Conservation (phyloP, 164 flowering plant genomes). For the Liquidambar formosana region DNA sequence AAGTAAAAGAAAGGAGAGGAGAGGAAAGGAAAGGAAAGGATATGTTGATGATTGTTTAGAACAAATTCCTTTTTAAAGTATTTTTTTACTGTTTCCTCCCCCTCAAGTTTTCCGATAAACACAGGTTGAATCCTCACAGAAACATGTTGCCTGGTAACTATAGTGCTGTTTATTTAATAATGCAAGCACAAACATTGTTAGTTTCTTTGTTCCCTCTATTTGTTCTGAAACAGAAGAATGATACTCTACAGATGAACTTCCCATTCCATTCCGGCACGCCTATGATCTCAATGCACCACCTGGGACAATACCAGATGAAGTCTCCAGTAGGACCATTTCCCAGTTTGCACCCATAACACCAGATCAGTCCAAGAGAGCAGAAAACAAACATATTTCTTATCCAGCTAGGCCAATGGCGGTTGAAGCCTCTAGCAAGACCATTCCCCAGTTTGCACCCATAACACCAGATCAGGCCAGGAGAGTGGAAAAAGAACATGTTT, state of each 20-base stretch:
- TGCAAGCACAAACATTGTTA: too few species aligned
- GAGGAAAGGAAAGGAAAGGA: too few species aligned
- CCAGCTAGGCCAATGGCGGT: constrained; percentile 17
- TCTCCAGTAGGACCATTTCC: constrained; percentile 3
- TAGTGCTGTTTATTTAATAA: too few species aligned
- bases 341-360: constrained; percentile 52
- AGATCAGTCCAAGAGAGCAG: constrained; percentile 18
- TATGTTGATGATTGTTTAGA: too few species aligned
- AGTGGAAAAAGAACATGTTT: not conserved
- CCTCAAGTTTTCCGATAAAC: too few species aligned
- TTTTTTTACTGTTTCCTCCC: too few species aligned
- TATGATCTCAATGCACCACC: constrained; percentile 34
- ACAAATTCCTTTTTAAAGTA: too few species aligned
- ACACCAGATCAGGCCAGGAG: constrained; percentile 41
- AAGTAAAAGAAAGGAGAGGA: too few species aligned
- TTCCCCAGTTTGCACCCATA: constrained; percentile 33
- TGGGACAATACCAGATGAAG: constrained; percentile 17
- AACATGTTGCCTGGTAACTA: not conserved
- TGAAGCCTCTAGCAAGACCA: constrained; percentile 12
- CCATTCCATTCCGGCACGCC: constrained; percentile 6
- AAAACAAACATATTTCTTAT: not conserved
- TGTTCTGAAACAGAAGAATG: not conserved
- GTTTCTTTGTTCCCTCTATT: not conserved
- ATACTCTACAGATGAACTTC: constrained; percentile 29
- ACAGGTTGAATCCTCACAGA: too few species aligned